Conservation (phyloP, 192 early-diverging fungal genomes). For the Dissophora globulifera region DNA sequence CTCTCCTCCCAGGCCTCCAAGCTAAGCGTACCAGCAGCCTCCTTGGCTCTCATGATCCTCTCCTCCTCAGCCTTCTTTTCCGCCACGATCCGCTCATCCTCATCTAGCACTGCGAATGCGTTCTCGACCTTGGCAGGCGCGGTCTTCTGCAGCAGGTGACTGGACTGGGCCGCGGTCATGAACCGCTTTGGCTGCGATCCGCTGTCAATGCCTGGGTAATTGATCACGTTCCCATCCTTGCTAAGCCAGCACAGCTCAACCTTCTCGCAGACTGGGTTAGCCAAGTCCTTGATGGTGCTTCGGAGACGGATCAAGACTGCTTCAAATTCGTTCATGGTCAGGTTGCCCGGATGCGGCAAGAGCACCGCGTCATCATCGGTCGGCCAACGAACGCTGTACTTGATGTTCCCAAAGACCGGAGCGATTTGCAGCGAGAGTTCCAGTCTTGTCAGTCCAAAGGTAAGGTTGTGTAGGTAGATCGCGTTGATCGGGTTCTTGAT, state of each 20-base stretch:
- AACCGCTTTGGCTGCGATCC: slow-evolving; percentile 26
- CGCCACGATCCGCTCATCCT: slow-evolving; percentile 34
- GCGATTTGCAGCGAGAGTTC: slow-evolving; percentile 60
- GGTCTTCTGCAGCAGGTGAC: slow-evolving; percentile 10
- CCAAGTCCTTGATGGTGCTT: slow-evolving; percentile 37
- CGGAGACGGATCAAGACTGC: slow-evolving; percentile 54
- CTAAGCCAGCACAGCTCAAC: slow-evolving; percentile 69
- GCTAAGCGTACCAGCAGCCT: slow-evolving; percentile 42
- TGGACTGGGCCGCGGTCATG: slow-evolving; percentile 7
- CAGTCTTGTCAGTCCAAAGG: slow-evolving; percentile 57
- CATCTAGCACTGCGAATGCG: slow-evolving; percentile 38
- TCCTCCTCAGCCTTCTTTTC: slow-evolving; percentile 35
- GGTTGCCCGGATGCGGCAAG: slow-evolving; percentile 49
- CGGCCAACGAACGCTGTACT: slow-evolving; percentile 58
- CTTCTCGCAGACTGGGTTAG: slow-evolving; percentile 36
- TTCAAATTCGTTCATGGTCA: slow-evolving; percentile 63
- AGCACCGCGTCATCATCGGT: slow-evolving; percentile 63
- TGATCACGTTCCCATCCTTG: slow-evolving; percentile 56
- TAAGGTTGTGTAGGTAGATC: slow-evolving; percentile 61
- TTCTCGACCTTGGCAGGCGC: slow-evolving; percentile 26
- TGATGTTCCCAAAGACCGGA: slow-evolving; percentile 56
- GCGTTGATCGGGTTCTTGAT: slow-evolving; percentile 67
- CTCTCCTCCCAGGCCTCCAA: slow-evolving; percentile 44
- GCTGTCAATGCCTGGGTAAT: slow-evolving; percentile 35
- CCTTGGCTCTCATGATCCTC: slow-evolving; percentile 31